phyloP scores from a whole-genome alignment of 139 green algal genomes.

The Chlamydomonas sphaeroides region DNA sequence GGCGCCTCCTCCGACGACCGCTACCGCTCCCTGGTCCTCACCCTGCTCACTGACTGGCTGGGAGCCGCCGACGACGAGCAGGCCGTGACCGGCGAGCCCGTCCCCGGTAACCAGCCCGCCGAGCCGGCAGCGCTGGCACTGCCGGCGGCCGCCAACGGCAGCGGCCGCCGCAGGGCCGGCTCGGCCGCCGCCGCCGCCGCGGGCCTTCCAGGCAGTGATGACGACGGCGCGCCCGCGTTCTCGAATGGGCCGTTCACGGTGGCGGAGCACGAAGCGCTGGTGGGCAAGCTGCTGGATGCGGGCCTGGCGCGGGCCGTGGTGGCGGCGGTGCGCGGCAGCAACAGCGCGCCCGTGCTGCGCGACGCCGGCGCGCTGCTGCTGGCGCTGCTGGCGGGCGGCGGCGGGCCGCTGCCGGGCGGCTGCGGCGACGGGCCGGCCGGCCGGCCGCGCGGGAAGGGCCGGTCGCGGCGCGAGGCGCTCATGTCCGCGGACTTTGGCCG shows the following conservation, averaged over 20 bases:
- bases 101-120: too few relatives aligned
- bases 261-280: background rate
- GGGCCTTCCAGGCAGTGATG: background rate
- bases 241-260: too few relatives aligned
- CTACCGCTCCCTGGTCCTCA: background rate
- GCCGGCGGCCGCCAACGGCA: background rate
- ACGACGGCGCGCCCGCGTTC: too few relatives aligned
- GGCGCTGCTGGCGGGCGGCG: background rate
- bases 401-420: background rate
- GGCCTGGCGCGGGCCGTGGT: background rate
- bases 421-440: too few relatives aligned
- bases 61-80: background rate
- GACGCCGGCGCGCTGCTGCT: background rate
- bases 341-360: background rate
- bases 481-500: too few relatives aligned
- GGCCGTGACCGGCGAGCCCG: too few relatives aligned
- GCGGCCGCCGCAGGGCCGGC: background rate
- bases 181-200: background rate
- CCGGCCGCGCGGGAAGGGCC: too few relatives aligned
- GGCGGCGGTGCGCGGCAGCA: background rate
- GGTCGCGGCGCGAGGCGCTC: background rate
- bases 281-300: background rate
- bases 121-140: too few relatives aligned
- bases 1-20: background rate
- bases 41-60: background rate